A percentile compares a stretch with the other conserved stretches of the same genome.
Conservation (phyloP, 1,284 basidiomycete species). For the Puccinia novopanici region DNA sequence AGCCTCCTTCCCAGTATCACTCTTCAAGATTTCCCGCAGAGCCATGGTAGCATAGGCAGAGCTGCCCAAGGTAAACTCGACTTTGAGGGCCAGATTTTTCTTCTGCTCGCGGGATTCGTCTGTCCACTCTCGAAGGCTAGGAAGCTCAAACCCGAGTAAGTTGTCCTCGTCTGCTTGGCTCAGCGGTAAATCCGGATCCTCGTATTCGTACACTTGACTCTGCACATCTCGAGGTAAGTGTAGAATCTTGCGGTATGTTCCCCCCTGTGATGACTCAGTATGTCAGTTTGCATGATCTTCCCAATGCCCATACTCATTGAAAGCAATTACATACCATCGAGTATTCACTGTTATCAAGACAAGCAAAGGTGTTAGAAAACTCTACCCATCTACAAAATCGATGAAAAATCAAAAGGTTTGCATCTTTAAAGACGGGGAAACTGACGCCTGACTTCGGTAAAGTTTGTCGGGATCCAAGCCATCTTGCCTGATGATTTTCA, state of each 20-base stretch:
- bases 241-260: constrained; percentile 88
- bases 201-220: constrained; percentile 82
- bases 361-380: neutral
- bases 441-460: constrained; percentile 73
- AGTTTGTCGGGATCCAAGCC: constrained; percentile 85
- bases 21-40: constrained; percentile 47
- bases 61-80: constrained; percentile 46
- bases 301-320: neutral
- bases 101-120: constrained; percentile 2
- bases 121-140: constrained; percentile 33
- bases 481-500: constrained; percentile 75
- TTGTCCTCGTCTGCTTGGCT: constrained; percentile 93
- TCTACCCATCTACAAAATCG: neutral
- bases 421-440: neutral
- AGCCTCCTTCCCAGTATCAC: constrained; percentile 40
- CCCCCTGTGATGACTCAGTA: constrained; percentile 65
- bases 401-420: neutral
- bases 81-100: constrained; percentile 39
- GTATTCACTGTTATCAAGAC: constrained; percentile 38
- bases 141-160: constrained; percentile 71
- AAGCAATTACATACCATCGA: constrained; percentile 40
- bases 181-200: constrained; percentile 85
- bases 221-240: constrained; percentile 77
- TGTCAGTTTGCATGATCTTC: neutral
- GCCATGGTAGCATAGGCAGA: constrained; percentile 51